These are phyloP conservation scores for Phytophthora sansomeana DNA, from an alignment of 352 stramenopile species.

Conservation along the genomic window DNA sequence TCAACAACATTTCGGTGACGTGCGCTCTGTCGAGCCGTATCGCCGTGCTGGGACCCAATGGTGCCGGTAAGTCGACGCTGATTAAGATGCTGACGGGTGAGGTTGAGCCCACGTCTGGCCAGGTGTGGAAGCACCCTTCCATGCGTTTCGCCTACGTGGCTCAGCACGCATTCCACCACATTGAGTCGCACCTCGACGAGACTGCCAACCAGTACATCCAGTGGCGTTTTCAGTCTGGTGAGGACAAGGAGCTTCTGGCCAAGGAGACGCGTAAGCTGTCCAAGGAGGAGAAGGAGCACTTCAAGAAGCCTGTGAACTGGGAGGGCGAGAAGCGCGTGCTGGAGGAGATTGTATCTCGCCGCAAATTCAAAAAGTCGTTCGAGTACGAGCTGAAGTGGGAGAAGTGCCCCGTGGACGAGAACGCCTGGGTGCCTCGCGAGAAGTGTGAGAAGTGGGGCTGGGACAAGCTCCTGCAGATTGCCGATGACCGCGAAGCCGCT, in stretches of 20 bases:
- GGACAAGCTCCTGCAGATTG: constrained; percentile 97
- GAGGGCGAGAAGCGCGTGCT: constrained; percentile 91
- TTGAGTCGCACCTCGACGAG: constrained; percentile 96
- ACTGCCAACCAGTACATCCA: constrained; percentile 98
- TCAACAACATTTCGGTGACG: constrained; percentile 86
- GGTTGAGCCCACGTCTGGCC: constrained; percentile 73
- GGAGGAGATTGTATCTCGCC: constrained; percentile 92
- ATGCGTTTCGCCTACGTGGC: constrained; percentile 97
- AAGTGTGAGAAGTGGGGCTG: constrained; percentile 98
- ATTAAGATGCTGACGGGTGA: constrained; percentile 95
- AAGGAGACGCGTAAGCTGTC: constrained; percentile 93
- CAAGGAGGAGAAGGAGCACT: constrained; percentile 94
- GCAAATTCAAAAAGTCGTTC: constrained; percentile 95
- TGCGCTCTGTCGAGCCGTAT: constrained; percentile 85
- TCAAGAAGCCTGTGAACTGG: constrained; percentile 95
- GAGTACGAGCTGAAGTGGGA: constrained; percentile 99
- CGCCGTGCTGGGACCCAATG: constrained; percentile 89
- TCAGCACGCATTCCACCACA: constrained; percentile 98
- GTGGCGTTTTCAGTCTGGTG: constrained; percentile 95
- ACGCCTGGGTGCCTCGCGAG: constrained; percentile 94
- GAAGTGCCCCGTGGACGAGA: constrained; percentile 94
- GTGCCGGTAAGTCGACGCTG: constrained; percentile 96
- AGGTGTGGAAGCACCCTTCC: constrained; percentile 87
- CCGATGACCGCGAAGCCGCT: constrained; percentile 95
- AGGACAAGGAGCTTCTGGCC: constrained; percentile 92